A percentile compares a stretch with the other conserved stretches of the same genome.
These are phyloP conservation scores for Agaricus blazei DNA, from an alignment of 768 basidiomycete species.

Conservation along the genomic window DNA sequence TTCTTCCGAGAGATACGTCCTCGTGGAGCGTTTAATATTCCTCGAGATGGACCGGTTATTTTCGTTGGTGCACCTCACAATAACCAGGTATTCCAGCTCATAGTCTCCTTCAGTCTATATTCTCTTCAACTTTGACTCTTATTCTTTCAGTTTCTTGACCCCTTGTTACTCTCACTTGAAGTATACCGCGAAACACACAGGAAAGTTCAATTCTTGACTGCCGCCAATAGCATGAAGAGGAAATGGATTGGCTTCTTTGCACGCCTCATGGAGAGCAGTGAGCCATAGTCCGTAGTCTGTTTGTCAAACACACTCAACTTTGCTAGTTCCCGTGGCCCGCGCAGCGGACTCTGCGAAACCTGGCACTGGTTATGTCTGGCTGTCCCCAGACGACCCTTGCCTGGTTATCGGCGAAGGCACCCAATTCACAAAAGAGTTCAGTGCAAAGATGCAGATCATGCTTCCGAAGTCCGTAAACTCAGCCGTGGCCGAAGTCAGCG, in stretches of 20 bases:
- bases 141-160: constrained; percentile 77
- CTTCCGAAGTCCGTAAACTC: constrained; percentile 78
- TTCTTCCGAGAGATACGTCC: constrained; percentile 97
- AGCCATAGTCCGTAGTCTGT: constrained; percentile 17
- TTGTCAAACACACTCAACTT: constrained; percentile 6
- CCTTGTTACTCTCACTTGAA: constrained; percentile 77
- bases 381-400: constrained; percentile 75
- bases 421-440: constrained; percentile 66
- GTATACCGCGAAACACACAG: constrained; percentile 81
- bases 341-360: constrained; percentile 81
- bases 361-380: constrained; percentile 65
- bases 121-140: not conserved
- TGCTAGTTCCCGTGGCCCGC: constrained; percentile 84
- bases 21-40: constrained; percentile 92
- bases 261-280: constrained; percentile 84
- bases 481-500: constrained; percentile 75
- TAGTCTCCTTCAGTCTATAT: no score
- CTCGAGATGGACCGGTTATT: constrained; percentile 83
- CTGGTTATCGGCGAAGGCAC: constrained; percentile 83
- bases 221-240: constrained; percentile 83
- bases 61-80: constrained; percentile 92
- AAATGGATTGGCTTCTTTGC: constrained; percentile 78
- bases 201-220: constrained; percentile 81
- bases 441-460: constrained; percentile 79
- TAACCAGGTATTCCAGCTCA: constrained; percentile 59